phyloP scores from a whole-genome alignment of 352 stramenopile genomes.

The Phytophthora melonis region DNA sequence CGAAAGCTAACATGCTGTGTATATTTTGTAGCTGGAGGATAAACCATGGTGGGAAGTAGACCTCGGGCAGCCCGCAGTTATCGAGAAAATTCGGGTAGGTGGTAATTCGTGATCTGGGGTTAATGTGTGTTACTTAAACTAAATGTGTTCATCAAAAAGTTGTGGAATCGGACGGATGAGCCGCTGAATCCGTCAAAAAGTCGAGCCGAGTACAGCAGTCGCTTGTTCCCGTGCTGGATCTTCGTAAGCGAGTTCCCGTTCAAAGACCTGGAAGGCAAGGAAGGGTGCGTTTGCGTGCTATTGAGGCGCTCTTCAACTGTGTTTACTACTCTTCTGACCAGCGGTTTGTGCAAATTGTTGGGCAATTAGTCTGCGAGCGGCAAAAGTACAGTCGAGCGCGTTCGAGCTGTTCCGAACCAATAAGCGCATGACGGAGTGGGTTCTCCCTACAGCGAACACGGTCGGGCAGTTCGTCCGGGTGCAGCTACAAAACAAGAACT shows the following conservation, averaged over 20 bases:
- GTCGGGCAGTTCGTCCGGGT: slow-evolving; percentile 85
- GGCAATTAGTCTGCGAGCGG: slow-evolving; percentile 68
- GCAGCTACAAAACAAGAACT: slow-evolving; percentile 90
- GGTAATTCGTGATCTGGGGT: background rate
- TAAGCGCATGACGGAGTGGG: slow-evolving; percentile 89
- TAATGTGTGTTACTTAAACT: too few species aligned
- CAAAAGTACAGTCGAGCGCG: slow-evolving; percentile 80
- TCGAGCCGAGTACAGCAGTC: slow-evolving; percentile 76
- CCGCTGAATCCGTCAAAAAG: slow-evolving; percentile 80
- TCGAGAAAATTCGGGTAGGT: slow-evolving; percentile 79
- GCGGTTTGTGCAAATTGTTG: too few species aligned
- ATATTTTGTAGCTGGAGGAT: slow-evolving; percentile 71
- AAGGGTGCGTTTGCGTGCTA: slow-evolving; percentile 50
- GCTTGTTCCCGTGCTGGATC: slow-evolving; percentile 94
- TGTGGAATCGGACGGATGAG: slow-evolving; percentile 94
- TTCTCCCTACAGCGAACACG: slow-evolving; percentile 85
- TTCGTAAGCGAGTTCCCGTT: slow-evolving; percentile 93
- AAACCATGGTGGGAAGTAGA: slow-evolving; percentile 96
- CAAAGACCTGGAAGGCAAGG: slow-evolving; percentile 76
- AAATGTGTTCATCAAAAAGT: slow-evolving; percentile 71
- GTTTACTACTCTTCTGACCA: too few species aligned
- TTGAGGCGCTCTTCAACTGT: background rate
- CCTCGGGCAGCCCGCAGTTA: slow-evolving; percentile 78
- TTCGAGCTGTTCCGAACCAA: slow-evolving; percentile 84
- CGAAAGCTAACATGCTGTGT: background rate